phyloP scores from a whole-genome alignment of 108 stramenopile genomes.

The Nitzschia sp. region DNA sequence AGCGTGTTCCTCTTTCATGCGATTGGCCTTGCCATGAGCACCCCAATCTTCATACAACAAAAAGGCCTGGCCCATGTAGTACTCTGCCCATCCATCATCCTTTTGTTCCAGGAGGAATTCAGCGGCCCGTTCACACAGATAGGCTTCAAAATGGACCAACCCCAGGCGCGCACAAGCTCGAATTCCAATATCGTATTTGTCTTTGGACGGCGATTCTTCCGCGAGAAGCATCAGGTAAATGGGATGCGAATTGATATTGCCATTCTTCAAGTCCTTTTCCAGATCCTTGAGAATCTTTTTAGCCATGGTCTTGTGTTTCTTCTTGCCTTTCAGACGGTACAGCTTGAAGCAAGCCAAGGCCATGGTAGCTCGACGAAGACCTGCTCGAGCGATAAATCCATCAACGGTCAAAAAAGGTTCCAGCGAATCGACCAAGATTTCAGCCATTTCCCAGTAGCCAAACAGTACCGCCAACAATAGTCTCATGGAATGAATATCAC shows the following conservation, averaged over 20 bases:
- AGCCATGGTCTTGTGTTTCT: conserved; percentile 8
- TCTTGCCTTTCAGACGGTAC: neutral
- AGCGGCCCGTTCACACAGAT: conserved; percentile 39
- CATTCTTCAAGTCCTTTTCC: conserved; percentile 20
- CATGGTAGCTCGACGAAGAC: conserved; percentile 8
- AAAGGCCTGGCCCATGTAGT: conserved; percentile 37
- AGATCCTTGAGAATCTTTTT: conserved; percentile 28
- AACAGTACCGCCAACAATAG: conserved; percentile 30
- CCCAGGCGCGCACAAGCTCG: conserved; percentile 31
- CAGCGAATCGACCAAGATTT: conserved; percentile 16
- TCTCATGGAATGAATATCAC: conserved; percentile 27
- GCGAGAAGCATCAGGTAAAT: conserved; percentile 30
- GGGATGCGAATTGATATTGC: conserved; percentile 26
- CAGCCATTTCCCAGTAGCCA: conserved; percentile 24
- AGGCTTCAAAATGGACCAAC: conserved; percentile 35
- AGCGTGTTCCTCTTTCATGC: conserved; percentile 9
- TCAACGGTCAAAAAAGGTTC: conserved; percentile 1
- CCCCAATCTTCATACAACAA: conserved; percentile 53
- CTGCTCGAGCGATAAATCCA: conserved; percentile 1
- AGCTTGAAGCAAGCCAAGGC: conserved; percentile 26
- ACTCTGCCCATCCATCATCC: conserved; percentile 32
- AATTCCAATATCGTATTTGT: conserved; percentile 34
- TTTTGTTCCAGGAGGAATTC: conserved; percentile 26
- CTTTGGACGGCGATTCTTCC: conserved; percentile 37
- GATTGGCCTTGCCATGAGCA: conserved; percentile 39